phyloP scores from a whole-genome alignment of 257 asterid species.

The Coffea eugenioides region DNA sequence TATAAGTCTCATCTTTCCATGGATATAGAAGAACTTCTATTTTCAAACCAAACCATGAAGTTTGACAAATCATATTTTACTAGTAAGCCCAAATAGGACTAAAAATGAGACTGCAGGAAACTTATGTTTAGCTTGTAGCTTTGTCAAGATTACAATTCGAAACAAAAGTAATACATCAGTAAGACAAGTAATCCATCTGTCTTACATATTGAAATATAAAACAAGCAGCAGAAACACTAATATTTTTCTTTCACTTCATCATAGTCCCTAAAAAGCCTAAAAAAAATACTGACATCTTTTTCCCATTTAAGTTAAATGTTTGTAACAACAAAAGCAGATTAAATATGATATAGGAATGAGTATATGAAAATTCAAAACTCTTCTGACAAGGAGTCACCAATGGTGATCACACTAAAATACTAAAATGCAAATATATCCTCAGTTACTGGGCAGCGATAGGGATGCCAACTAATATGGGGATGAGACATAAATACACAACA shows the following conservation, averaged over 20 bases:
- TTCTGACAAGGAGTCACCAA: not conserved
- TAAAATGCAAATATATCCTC: not conserved
- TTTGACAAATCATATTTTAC: not conserved
- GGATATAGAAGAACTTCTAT: not conserved
- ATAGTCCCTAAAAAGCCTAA: not conserved
- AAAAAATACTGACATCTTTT: not conserved
- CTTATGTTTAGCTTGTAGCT: not conserved
- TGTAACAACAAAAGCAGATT: not conserved
- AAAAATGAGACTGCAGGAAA: not conserved
- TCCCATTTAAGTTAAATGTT: not conserved
- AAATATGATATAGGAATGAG: not conserved
- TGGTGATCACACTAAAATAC: not conserved
- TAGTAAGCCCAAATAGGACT: not conserved
- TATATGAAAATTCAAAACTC: not conserved
- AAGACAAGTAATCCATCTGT: not conserved
- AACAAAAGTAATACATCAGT: not conserved
- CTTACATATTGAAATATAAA: not conserved
- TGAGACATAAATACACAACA: not conserved
- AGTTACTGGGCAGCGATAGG: not conserved
- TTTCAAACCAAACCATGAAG: too few relatives aligned
- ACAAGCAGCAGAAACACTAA: not conserved
- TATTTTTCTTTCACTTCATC: not conserved
- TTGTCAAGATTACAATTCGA: not conserved
- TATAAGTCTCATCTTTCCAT: not conserved
- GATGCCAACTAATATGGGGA: not conserved